Conservation (phyloP, 129 eudicot species). For the Helianthus tuberosus region DNA sequence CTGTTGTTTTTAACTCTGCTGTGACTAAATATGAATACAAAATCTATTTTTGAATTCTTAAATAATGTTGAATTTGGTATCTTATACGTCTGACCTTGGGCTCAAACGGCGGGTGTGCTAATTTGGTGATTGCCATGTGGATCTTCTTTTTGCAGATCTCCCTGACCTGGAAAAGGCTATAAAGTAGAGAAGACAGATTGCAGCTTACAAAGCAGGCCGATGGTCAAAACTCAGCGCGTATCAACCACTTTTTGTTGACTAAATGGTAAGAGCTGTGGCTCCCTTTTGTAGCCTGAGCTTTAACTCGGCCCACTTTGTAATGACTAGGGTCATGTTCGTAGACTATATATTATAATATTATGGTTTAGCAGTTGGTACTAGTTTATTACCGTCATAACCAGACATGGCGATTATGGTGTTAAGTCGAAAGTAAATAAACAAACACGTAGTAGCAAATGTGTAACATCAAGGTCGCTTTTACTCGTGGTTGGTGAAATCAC, state of each 20-base stretch:
- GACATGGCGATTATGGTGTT: not conserved
- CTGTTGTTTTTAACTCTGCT: not conserved
- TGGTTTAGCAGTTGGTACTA: not conserved
- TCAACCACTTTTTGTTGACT: conserved; percentile 16
- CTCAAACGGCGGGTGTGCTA: not conserved
- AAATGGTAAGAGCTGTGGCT: conserved; percentile 5
- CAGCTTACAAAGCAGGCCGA: not conserved
- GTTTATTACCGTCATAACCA: not conserved
- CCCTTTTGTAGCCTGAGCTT: conserved; percentile 15
- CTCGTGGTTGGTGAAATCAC: no score
- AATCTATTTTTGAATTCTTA: not conserved
- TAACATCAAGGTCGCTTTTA: not conserved
- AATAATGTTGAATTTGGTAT: not conserved
- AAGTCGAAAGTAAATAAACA: not conserved
- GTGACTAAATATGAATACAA: not conserved
- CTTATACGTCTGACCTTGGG: not conserved
- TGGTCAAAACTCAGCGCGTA: not conserved
- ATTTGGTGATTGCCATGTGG: conserved; percentile 1
- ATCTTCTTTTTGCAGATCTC: conserved; percentile 60
- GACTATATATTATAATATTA: no score
- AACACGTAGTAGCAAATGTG: not conserved
- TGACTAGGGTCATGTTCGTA: not conserved
- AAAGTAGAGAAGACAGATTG: conserved; percentile 30
- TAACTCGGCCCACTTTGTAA: conserved; percentile 8
- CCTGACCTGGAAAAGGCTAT: conserved; percentile 81